These are phyloP conservation scores for Zizania latifolia DNA, from an alignment of 176 grass and related monocot genomes.

Conservation along the genomic window DNA sequence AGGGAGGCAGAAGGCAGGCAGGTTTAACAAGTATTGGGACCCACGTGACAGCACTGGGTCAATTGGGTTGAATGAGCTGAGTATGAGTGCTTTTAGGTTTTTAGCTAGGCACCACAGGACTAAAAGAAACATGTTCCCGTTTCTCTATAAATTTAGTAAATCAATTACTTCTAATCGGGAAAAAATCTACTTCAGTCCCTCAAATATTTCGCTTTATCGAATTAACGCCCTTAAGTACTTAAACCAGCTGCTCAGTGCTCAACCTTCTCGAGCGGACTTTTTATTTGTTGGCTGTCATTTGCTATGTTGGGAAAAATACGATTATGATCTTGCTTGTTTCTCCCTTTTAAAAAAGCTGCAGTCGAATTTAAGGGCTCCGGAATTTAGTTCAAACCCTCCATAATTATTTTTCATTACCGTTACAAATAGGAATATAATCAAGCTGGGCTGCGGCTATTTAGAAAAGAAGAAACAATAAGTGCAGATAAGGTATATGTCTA, in stretches of 20 bases:
- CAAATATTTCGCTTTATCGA: neutral
- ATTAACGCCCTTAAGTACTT: neutral
- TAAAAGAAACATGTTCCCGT: neutral
- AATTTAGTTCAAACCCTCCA: no score
- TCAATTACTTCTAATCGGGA: neutral
- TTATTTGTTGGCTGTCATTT: no score
- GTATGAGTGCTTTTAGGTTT: neutral
- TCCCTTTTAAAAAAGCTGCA: no score
- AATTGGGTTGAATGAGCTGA: slow-evolving; percentile 26
- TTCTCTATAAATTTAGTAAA: neutral
- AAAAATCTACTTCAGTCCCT: neutral
- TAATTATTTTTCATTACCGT: no score
- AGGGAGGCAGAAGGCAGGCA: neutral
- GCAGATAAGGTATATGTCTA: no score
- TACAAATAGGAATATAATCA: no score
- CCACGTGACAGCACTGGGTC: slow-evolving; percentile 14
- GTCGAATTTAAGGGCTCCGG: no score
- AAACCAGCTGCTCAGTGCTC: no score
- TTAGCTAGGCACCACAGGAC: neutral
- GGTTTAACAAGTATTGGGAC: slow-evolving; percentile 24
- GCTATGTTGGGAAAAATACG: neutral
- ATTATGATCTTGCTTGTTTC: no score
- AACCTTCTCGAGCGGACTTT: no score
- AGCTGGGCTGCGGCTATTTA: no score
- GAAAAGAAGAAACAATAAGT: no score